Evolutionary conservation across 1,139 yeast genomes (phyloP), one percentile per base, ranked within the genome.

Genomic region (Hansenula sp.): DNA sequence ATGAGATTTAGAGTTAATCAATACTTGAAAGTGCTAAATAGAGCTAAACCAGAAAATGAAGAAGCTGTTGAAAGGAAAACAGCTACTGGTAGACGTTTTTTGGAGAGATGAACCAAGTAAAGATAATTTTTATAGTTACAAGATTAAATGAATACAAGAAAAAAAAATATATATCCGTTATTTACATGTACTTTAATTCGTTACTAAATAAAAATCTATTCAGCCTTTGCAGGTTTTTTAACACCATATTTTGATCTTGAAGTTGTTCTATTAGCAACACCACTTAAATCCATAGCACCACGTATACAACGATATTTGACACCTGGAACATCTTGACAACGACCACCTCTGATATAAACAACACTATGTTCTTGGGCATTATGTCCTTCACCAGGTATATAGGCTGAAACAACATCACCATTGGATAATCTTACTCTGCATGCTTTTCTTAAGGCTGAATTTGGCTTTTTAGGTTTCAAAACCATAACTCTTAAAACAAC

Each of bases 301-400:
- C 99, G 81, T 27, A 93, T 88, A 59, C 90, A 76, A 67, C 88
- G 93, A 67, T 94, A 93, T 64, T 90, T 91, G 40, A 93, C 97
- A 76, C 99, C 99, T 19, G 99, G 99, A 59, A 93, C 75, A 82
- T 94, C 99, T 64, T 91, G 97, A 42, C 90, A 90, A 75, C 97
- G 82, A 16, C 99, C 99, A 24, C 99, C 99, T 65, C 99, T 80
- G 2, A 94, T 96, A 45, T 84, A 79, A 2, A 94, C 98, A 44
- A 93, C 95, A 61, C 95, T 89, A 69, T 94, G 99, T 67, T 94
- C 99, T 70, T 93, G 98, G 36, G 95, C 93, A 61, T 93, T 93
- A 67, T 94, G 99, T 21, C 99, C 99, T 62, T 93, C 98, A 46
- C 99, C 99, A 12, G 98, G 97, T 48, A 94, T 93, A 64, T 91